These are phyloP conservation scores for Spergularia marina DNA, from an alignment of 148 eudicot genomes.

Conservation along the genomic window DNA sequence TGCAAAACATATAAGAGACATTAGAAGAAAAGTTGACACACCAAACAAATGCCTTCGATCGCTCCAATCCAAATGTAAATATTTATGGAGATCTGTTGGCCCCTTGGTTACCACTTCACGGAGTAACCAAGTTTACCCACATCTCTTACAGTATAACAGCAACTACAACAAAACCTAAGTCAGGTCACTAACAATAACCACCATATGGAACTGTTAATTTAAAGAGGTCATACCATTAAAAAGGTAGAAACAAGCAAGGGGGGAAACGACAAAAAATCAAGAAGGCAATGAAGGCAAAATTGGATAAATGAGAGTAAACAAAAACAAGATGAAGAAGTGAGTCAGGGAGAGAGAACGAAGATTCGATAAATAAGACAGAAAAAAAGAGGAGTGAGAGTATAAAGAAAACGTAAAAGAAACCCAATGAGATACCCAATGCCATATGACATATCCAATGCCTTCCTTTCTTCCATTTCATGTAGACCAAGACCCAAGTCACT, in stretches of 20 bases:
- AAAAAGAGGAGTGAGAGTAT: no score
- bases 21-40: not conserved
- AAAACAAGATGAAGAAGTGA: not conserved
- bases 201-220: not conserved
- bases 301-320: not conserved
- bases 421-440: no score
- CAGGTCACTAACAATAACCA: not conserved
- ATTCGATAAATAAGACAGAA: not conserved
- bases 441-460: no score
- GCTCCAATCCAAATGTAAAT: no score
- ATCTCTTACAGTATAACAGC: not conserved
- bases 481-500: no score
- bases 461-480: no score
- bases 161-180: no score
- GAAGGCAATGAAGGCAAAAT: not conserved
- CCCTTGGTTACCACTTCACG: no score
- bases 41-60: not conserved
- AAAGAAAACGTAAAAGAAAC: no score
- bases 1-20: constrained; percentile 31
- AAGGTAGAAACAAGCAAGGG: not conserved
- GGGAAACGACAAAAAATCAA: not conserved
- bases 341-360: not conserved
- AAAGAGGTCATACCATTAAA: not conserved
- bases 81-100: no score
- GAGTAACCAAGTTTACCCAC: not conserved